Evolutionary conservation across 208 protist species (phyloP).

Genomic region (Crithidia thermophila): DNA sequence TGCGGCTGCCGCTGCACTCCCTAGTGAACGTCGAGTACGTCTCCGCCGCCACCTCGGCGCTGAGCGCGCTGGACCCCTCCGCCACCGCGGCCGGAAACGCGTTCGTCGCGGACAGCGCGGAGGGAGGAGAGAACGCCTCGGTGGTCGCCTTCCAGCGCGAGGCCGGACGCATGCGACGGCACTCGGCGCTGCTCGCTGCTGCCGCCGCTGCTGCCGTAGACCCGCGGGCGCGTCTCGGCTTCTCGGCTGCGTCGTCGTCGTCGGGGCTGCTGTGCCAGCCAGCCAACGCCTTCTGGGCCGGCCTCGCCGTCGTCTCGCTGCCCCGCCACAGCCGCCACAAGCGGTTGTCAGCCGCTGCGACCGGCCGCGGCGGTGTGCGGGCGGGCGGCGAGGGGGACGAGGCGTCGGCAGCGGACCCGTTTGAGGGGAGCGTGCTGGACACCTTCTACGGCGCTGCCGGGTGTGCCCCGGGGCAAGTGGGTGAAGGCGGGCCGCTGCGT

Average conservation of each 20-base stretch:
- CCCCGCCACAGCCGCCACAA: not conserved
- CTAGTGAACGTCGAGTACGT: constrained; percentile 85
- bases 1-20: constrained; percentile 62
- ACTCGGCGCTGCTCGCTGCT: constrained; percentile 8
- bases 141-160: constrained; percentile 11
- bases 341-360: not conserved
- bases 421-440: not conserved
- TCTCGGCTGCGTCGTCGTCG: constrained; percentile 3
- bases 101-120: not conserved
- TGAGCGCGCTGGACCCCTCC: not conserved
- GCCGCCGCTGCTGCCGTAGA: constrained; percentile 13
- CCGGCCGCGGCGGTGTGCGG: not conserved
- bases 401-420: not conserved
- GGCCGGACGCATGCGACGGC: constrained; percentile 8
- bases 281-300: constrained; percentile 18
- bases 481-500: not conserved
- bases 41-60: constrained; percentile 61
- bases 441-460: not conserved
- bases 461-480: not conserved
- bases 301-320: constrained; percentile 23
- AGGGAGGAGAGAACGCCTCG: not conserved
- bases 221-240: constrained; percentile 21
- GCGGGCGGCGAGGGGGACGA: not conserved
- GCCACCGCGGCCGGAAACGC: not conserved
- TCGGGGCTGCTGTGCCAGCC: constrained; percentile 19